Evolutionary conservation across 805 yeast species (phyloP).

Genomic region (Kurtzmaniella cleridarum): DNA sequence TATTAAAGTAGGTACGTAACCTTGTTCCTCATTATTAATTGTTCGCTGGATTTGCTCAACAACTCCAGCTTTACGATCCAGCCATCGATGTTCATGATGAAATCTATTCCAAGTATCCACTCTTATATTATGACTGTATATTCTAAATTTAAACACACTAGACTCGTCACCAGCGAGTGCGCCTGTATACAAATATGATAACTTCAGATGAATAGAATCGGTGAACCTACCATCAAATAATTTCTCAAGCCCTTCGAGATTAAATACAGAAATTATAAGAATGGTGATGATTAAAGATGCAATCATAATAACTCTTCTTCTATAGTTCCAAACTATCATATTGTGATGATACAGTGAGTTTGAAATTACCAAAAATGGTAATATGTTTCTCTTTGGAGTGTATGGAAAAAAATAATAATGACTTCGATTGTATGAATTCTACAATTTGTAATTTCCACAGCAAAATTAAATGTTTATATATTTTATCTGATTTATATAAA

Average conservation of each 20-base stretch:
- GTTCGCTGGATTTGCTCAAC: slow-evolving; percentile 3
- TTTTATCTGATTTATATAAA: no score
- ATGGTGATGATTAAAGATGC: no score
- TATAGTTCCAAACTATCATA: slow-evolving; percentile 5
- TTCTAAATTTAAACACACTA: slow-evolving; percentile 7
- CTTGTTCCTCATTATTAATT: not conserved
- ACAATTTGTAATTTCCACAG: no score
- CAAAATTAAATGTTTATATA: no score
- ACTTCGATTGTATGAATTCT: no score
- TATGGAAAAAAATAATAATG: no score
- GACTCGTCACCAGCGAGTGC: not conserved
- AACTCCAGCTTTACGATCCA: slow-evolving; percentile 2
- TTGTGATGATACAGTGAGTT: no score
- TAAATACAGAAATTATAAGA: not conserved
- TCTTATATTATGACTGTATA: slow-evolving; percentile 9
- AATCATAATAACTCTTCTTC: no score
- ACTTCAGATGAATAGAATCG: not conserved
- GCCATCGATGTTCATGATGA: slow-evolving; percentile 5
- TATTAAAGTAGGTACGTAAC: slow-evolving; percentile 3
- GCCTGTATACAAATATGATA: not conserved
- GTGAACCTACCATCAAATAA: not conserved
- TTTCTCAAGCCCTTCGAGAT: not conserved
- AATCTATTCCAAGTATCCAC: slow-evolving; percentile 3
- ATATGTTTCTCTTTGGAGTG: no score
- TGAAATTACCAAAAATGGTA: no score